A percentile compares a stretch with the other conserved stretches of the same genome.
Evolutionary conservation across 148 eudicot species (phyloP).

Genomic region (Chenopodium formosanum): DNA sequence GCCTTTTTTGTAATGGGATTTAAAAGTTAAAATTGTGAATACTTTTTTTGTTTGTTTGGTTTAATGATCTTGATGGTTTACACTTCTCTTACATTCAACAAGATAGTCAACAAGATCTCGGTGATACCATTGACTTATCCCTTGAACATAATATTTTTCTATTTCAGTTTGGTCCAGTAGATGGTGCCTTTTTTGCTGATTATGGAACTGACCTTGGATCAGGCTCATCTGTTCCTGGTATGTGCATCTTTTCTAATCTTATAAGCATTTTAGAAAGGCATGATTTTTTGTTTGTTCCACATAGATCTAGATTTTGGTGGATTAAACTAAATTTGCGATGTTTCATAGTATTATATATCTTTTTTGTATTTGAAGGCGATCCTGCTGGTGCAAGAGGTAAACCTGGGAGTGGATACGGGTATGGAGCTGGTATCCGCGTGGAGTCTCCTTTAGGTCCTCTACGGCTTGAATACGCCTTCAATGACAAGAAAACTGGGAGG

Average conservation of each 20-base stretch:
- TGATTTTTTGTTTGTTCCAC: not conserved
- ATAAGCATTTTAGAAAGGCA: too few relatives aligned
- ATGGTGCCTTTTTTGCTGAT: constrained; percentile 88
- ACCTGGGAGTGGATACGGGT: constrained; percentile 96
- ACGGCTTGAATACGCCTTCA: constrained; percentile 93
- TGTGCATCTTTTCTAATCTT: constrained; percentile 15
- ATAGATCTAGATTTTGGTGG: not conserved
- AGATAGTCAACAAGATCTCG: too few relatives aligned
- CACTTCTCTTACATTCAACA: not conserved
- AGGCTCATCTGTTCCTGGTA: constrained; percentile 85
- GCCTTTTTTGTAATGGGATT: not conserved
- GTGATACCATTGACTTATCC: too few relatives aligned
- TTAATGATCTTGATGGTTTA: too few relatives aligned
- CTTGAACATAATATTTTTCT: not conserved
- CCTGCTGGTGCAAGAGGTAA: constrained; percentile 94
- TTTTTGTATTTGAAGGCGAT: constrained; percentile 49
- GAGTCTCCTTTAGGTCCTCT: constrained; percentile 95
- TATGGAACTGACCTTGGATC: constrained; percentile 98
- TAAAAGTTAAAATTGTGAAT: too few relatives aligned
- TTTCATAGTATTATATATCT: not conserved
- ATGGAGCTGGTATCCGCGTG: constrained; percentile 84
- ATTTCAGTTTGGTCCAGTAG: constrained; percentile 85
- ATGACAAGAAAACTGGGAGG: constrained; percentile 63
- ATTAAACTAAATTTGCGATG: too few relatives aligned
- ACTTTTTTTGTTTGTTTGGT: too few relatives aligned